Evolutionary conservation across 768 basidiomycete species (phyloP), one percentile per base, ranked within the genome.

Genomic region (Leccinum rimulosum): DNA sequence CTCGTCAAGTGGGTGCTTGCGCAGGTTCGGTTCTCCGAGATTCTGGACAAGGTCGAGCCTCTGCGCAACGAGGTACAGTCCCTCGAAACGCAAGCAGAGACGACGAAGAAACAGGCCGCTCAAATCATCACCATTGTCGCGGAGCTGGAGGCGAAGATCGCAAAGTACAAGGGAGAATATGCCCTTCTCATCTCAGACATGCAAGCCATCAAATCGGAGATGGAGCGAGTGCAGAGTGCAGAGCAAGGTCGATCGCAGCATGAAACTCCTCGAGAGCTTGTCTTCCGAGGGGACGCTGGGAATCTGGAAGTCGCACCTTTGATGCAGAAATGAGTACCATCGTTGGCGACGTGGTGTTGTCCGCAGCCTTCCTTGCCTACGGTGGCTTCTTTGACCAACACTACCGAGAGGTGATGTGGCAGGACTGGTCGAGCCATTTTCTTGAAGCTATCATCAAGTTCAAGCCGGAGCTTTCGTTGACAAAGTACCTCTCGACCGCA

Each of bases 301-400:
- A 98, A 72, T 77, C 84, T 4, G 94, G 95, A 35, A 98, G 95
- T 73, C 86, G 88, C 52, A 95, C 95, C 0, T 99, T 99, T 71
- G 97, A 98, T 67, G 85, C 88, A 1, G 96, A 98, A 74, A 98
- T 98, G 96, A 90, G 93, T 71, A 99, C 97, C 47, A 95, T 98
- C 62, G 93, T 95, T 36, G 97, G 97, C 27, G 96, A 99, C 71
- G 95, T 98, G 49, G 76, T 99, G 31, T 82, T 98, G 36, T 97
- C 96, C 45, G 90, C 96, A 1, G 97, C 93, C 0, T 98, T 98
- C 85, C 76, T 98, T 59, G 95, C 97, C 1, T 99, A 99, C 66
- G 88, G 91, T 22, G 97, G 97, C 54, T 98, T 94, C 85, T 99
- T 98, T 72, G 97, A 99, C 72, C 97, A 99, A 73, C 89, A 93